These are phyloP conservation scores for Naumovozyma dairenensis DNA, from an alignment of 805 yeast species.

Conservation along the genomic window DNA sequence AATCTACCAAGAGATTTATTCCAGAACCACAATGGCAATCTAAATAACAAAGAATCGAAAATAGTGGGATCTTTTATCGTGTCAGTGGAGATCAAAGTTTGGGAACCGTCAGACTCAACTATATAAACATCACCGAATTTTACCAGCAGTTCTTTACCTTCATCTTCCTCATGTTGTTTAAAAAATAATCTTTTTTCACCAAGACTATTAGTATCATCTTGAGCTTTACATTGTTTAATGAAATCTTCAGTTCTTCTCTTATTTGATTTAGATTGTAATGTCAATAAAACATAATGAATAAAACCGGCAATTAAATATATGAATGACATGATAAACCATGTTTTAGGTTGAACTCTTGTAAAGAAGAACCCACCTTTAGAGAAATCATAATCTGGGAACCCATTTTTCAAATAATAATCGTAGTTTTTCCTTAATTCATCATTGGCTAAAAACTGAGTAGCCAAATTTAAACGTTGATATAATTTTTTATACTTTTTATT, in stretches of 20 bases:
- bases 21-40: conserved; percentile 36
- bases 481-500: conserved; percentile 36
- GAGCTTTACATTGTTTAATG: conserved; percentile 40
- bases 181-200: conserved; percentile 36
- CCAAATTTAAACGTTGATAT: conserved; percentile 68
- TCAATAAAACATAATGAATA: conserved; percentile 50
- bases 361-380: conserved; percentile 45
- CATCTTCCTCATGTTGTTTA: conserved; percentile 35
- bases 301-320: conserved; percentile 41
- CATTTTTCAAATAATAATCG: conserved; percentile 72
- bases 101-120: conserved; percentile 36
- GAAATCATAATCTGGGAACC: conserved; percentile 79
- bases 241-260: conserved; percentile 44
- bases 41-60: conserved; percentile 39
- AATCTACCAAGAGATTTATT: conserved; percentile 35
- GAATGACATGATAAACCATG: conserved; percentile 40
- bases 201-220: conserved; percentile 50
- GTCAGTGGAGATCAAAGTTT: conserved; percentile 36
- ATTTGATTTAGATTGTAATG: conserved; percentile 47
- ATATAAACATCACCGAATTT: conserved; percentile 51
- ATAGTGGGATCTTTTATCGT: conserved; percentile 41
- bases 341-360: conserved; percentile 62
- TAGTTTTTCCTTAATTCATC: conserved; percentile 57
- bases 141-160: conserved; percentile 45
- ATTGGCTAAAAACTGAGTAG: conserved; percentile 62